Evolutionary conservation across 805 yeast genomes (phyloP).

Genomic region (Metschnikowia chrysomelidarum): DNA sequence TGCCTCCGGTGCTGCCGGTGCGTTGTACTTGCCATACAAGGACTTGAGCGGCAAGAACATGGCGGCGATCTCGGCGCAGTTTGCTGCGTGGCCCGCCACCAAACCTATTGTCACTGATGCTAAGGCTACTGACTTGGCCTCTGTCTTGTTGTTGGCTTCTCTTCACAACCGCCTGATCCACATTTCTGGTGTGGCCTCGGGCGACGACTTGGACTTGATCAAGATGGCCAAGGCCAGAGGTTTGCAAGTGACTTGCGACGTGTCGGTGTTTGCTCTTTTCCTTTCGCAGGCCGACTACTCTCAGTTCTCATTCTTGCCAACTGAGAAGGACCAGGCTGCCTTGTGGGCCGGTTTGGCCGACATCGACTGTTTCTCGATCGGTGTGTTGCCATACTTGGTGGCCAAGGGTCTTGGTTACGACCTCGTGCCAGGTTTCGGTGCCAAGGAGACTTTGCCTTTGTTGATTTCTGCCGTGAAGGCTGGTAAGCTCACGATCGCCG

Average conservation of each 20-base stretch:
- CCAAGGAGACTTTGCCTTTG: constrained; percentile 78
- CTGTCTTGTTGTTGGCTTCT: constrained; percentile 84
- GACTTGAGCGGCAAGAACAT: constrained; percentile 68
- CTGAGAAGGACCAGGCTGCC: constrained; percentile 74
- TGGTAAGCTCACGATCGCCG: constrained; percentile 68
- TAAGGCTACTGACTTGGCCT: constrained; percentile 87
- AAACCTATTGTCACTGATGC: constrained; percentile 94
- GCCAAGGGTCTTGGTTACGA: constrained; percentile 63
- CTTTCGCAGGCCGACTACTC: constrained; percentile 70
- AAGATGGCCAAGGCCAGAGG: constrained; percentile 82
- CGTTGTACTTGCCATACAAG: constrained; percentile 78
- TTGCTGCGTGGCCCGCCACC: constrained; percentile 76
- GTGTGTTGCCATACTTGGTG: constrained; percentile 70
- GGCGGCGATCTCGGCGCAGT: constrained; percentile 74
- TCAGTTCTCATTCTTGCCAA: constrained; percentile 71
- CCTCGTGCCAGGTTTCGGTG: constrained; percentile 70
- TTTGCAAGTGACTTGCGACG: constrained; percentile 86
- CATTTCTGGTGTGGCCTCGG: constrained; percentile 79
- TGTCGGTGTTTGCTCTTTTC: constrained; percentile 75
- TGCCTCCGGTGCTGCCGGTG: constrained; percentile 66
- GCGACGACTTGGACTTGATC: constrained; percentile 80
- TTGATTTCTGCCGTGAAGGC: constrained; percentile 76
- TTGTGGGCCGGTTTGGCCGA: constrained; percentile 73
- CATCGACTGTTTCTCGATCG: constrained; percentile 86
- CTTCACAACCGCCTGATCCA: constrained; percentile 83